Base-by-base conservation (phyloP, 164 flowering plant genomes). In the Liriodendron chinense region DNA sequence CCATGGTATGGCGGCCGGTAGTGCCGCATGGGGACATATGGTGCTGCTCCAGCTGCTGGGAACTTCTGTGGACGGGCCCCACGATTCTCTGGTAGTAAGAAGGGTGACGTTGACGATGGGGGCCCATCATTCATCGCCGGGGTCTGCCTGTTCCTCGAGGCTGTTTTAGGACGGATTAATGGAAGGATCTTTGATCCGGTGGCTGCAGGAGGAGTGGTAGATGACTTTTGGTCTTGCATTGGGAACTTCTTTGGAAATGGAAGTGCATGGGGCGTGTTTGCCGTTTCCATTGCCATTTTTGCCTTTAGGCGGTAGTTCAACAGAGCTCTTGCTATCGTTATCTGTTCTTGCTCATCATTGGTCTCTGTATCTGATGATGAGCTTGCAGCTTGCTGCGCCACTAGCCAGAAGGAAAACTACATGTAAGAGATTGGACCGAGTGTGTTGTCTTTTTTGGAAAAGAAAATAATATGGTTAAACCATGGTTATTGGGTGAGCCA, bases 321-420 rank as follows among this genome's bases (percentile, higher is more conserved):
- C 7, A 94, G 79, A 28, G 96, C 98, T n/a, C 94, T 80, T 8
- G 98, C 97, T 70, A 94, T 86, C 47, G 89, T 90, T 61, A 92
- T 85, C 81, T 94, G 98, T 73, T 93, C 98, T 65, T 89, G 88
- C 83, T 91, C 97, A 56, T 93, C 98, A 59, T 69, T 89, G 84
- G 82, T 47, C 24, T 47, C 86, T 76, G 86, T 89, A 16, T 82
- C 77, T 72, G 88, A 93, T 43, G 93, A 80, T 71, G 87, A 87
- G 78, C 84, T 86, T 28, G 88, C 80, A 25, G 85, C 66, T 84
- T 92, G 87, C 74, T 89, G 85, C 64, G 94, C 94, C 92, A 93
- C 96, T 91, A 86, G n/a, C n/a, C 13, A 67, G 47, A 28, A 26
- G 26, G 28, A 26, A 28, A 6, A 67, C 18, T 53, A 53, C 59